Evolutionary conservation across 2,329 filamentous ascomycete genomes (phyloP), one percentile per base, ranked within the genome.

Genomic region (Trichoderma cornu-damae): DNA sequence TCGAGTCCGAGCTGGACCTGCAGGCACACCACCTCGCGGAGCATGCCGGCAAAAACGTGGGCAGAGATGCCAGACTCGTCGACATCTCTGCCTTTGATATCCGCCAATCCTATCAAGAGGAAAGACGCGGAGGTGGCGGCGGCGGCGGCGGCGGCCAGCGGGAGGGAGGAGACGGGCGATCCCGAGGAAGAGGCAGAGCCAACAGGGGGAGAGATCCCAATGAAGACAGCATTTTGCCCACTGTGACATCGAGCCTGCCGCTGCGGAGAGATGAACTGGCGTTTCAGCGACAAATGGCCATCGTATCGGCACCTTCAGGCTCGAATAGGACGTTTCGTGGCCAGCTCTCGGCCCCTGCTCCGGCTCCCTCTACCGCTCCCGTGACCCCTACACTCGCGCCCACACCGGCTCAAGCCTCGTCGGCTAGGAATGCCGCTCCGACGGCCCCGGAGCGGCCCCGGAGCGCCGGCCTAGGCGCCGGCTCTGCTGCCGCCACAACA

Each of bases 1-100:
- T 99, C 65, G 90, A 90, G 56, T 92, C 91, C 0, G 90, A 96
- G 67, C 86, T 99, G 78, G 94, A 99, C 67, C 75, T 99, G 46
- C 96, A 97, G 70, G 94, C 88, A 3, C 94, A 99, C 73, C 90
- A 96, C 69, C 74, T 99, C 8, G 87, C 88, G 64, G 83, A 86
- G 54, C 94, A 99, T 68, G 90, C 86, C 0, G 90, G 90, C 7
- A 96, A 96, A 67, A 88, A 93, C 63, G 85, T 88, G 2, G 80
- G 91, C 57, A 81, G 90, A 66, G 93, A 96, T 69, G 89, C 90
- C 4, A 82, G 92, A 50, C 75, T 87, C 22, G 92, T 99, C 5
- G 89, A 97, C 68, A 86, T 99, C 62, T 89, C 91, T 0, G 82
- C 82, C 18, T 97, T 99, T 67, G 88, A 96, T 63, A 85, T 87